Percentiles rank a stretch among this genome's conserved stretches.
These are phyloP conservation scores for Saccharomycopsis guyanensis DNA, from an alignment of 805 yeast species.

Conservation along the genomic window DNA sequence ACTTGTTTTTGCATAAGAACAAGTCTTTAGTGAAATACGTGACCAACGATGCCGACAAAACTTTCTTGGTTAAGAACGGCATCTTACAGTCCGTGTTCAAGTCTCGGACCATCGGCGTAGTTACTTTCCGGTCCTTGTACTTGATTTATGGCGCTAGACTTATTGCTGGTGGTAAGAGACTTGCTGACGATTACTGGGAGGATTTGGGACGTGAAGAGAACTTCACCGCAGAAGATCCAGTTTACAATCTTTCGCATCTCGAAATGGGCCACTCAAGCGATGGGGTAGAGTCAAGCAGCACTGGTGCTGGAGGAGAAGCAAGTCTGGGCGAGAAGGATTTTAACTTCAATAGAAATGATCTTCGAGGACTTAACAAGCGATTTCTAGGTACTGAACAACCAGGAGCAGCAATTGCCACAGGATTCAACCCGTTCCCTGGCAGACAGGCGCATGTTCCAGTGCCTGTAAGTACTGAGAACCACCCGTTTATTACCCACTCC, in stretches of 20 bases:
- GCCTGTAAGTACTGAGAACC: conserved; percentile 10
- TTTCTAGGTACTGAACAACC: not conserved
- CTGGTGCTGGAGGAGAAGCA: not conserved
- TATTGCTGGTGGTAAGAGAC: conserved; percentile 38
- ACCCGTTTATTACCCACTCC: conserved; percentile 8
- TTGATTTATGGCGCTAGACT: conserved; percentile 45
- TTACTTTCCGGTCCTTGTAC: conserved; percentile 39
- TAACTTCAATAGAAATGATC: not conserved
- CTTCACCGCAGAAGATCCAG: conserved; percentile 39
- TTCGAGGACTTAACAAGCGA: not conserved
- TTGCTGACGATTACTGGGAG: conserved; percentile 53
- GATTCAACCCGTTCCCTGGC: not conserved
- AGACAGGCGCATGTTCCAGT: conserved; percentile 7
- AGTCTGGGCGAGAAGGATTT: not conserved
- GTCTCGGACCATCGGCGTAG: conserved; percentile 22
- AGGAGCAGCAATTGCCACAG: too few relatives aligned
- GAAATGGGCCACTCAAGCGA: not conserved
- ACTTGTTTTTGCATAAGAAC: conserved; percentile 19
- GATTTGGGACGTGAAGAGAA: conserved; percentile 34
- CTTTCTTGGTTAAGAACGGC: conserved; percentile 18
- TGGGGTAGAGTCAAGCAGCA: not conserved
- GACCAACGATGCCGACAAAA: conserved; percentile 18
- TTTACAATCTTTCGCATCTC: conserved; percentile 22
- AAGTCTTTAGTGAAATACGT: conserved; percentile 17
- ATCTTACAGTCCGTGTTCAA: conserved; percentile 17